Base-by-base conservation (phyloP, 768 basidiomycete genomes). In the Tulasnella sp. region DNA sequence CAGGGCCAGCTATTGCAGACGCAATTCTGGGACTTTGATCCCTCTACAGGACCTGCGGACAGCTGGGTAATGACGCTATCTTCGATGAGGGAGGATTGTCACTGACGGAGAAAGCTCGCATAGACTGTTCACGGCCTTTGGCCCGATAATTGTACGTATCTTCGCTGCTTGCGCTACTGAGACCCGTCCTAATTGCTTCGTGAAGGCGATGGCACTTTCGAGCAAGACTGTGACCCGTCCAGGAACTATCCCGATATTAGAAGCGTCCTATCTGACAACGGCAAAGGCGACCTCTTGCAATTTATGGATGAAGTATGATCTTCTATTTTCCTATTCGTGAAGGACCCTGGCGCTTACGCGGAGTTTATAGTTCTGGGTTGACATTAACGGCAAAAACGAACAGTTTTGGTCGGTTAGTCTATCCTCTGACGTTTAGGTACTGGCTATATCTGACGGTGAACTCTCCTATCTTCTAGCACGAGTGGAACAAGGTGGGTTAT, bases 21-120 rank as follows among this genome's bases (percentile, higher is more conserved):
- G 0, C 90, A 90, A 90, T 92, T 94, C 86, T 94, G 93, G 93
- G 92, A 94, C 82, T 92, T 90, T 1, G 83, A 90, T 69, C 90
- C 91, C 0, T 84, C 89, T 1, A 91, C 90, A 24, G 93, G 93
- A 20, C 93, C 93, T 7, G 84, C 83, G 12, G 82, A 92, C 83
- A 91, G 90, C 83, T 94, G 93, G 92, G 93, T 91, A 46, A 80
- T 72, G 88, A 83, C 20, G n/a, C 24, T 14, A 14, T 69, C 20
- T 76, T 28, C 77, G 14, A 16, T 20, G 82, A 54, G 6, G 28
- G 18, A n/a, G 22, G 20, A 18, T 42, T 14, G 22, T 16, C 24
- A 6, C 44, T 78, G 41, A 78, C 37, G 22, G 1, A n/a, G 42
- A 48, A 34, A 37, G 22, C 60, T 80, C n/a, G 24, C 24, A 22